Base-by-base conservation (phyloP, 768 basidiomycete genomes). In the Tephrocybe rancida region DNA sequence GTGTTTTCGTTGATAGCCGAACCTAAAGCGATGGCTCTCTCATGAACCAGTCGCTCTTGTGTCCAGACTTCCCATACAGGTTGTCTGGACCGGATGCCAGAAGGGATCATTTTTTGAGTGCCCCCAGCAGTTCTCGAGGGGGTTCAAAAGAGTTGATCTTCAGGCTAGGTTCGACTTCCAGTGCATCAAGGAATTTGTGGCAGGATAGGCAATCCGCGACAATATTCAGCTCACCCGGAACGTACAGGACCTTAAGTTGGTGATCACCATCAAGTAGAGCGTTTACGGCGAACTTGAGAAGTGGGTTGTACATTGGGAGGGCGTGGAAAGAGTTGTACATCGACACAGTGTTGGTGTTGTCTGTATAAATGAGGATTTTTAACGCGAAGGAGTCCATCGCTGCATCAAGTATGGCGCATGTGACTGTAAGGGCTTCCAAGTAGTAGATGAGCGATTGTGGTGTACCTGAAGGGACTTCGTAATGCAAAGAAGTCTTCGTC, bases 271-370 rank as follows among this genome's bases (percentile, higher is more conserved):
- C 11, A 0, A 69, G 2, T 0, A 68, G 18, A 2, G 64, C 21
- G 46, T 67, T 59, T 1, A 64, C 21, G 46, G 39, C 21, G 16
- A 1, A 2, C 14, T 11, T 32, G 2, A 73, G 49, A 6, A 74
- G 39, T 5, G 30, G 25, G 50, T 73, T 74, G 60, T 64, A 69
- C 0, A 6, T 4, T 0, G 64, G 61, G 1, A 14, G 18, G 3
- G 61, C 56, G 2, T 44, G 32, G 0, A 72, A 52, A 1, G 64
- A 51, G 44, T 60, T 62, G 44, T 76, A 77, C 5, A 76, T 64
- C 1, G 59, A 43, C 2, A 75, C 69, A 0, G 70, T 67, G 56
- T 72, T 73, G 0, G 57, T 24, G 24, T 64, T 74, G 43, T 77
- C 76, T 0, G 66, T 65, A 48, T 54, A 60, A 2, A 71, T 54